Evolutionary conservation across 768 basidiomycete species (phyloP), one percentile per base, ranked within the genome.

Genomic region (Cubamyces lactineus): DNA sequence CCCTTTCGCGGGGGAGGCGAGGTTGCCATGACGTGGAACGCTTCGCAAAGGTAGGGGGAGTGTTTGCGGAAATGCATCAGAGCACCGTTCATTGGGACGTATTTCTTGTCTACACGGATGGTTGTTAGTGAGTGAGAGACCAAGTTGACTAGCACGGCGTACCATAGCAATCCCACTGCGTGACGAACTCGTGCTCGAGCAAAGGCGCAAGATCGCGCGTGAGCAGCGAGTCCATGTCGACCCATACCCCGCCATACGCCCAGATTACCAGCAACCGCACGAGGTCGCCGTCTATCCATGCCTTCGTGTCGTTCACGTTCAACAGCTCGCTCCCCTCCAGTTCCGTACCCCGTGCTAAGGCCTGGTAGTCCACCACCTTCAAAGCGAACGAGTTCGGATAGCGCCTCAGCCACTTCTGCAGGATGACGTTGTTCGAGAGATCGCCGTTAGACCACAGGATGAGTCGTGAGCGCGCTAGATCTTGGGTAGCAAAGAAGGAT

Each of bases 121-220:
- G 15, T 2, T 12, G 30, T 16, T n/a, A 34, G 5, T 30, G 47
- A 78, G n/a, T 74, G 67, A 65, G 78, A 77, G 71, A 77, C 38
- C 16, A 11, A 9, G 9, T 34, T 34, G 34, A 11, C 34, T 34
- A 11, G 34, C 5, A 34, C 34, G 34, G 70, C 86, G 45, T 72
- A 94, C 96, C 92, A 69, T 98, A 98, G 73, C 96, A 98, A 71
- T 99, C 96, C 96, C 96, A 99, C 70, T 99, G 95, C 1, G 94
- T 96, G 11, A 98, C 93, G 71, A 96, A 99, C 74, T 99, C 96
- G 69, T 93, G 90, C 73, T 97, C 96, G 6, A 91, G 81, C 57
- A 98, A 78, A 9, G 96, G 94, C 2, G 87, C 79, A 38, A 98
- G 77, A 75, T 95, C 92, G 57, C 96, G 79, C 47, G 94, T 96